A percentile compares a stretch with the other conserved stretches of the same genome.
Evolutionary conservation across 352 stramenopile genomes (phyloP).

Genomic region (Phytopythium vexans): DNA sequence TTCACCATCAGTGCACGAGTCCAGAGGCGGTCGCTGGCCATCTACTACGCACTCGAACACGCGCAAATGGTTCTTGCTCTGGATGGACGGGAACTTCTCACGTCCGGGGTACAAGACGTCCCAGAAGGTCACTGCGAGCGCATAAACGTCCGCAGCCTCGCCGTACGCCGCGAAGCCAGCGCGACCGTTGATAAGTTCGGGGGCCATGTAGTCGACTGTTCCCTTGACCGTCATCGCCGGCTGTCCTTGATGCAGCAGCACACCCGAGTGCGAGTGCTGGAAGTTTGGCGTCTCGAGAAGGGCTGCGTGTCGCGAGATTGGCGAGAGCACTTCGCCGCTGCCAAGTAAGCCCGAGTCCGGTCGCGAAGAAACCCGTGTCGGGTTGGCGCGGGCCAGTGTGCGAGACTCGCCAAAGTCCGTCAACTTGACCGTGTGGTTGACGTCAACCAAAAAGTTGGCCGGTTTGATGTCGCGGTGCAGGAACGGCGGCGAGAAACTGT

Average conservation of each 20-base stretch:
- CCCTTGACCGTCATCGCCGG: constrained; percentile 57
- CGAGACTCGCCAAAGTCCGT: constrained; percentile 76
- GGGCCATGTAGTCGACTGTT: constrained; percentile 79
- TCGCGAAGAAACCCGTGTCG: neutral
- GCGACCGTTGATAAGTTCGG: constrained; percentile 74
- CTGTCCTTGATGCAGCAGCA: neutral
- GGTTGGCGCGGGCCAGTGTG: constrained; percentile 13
- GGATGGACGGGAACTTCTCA: constrained; percentile 45
- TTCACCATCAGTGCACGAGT: neutral
- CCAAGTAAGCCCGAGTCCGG: neutral
- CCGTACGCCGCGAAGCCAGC: constrained; percentile 45
- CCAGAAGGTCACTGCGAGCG: constrained; percentile 75
- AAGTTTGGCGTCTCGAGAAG: too few relatives aligned
- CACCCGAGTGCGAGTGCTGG: too few relatives aligned
- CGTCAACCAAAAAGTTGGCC: constrained; percentile 77
- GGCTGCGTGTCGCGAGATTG: neutral
- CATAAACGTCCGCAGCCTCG: constrained; percentile 72
- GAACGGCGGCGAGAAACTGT: constrained; percentile 72
- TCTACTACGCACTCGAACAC: constrained; percentile 43
- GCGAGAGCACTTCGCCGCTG: constrained; percentile 5
- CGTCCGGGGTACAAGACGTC: constrained; percentile 54
- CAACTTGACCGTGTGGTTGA: constrained; percentile 62
- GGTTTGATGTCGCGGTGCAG: constrained; percentile 74
- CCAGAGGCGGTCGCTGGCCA: constrained; percentile 29
- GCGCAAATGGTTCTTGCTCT: constrained; percentile 53